These are phyloP conservation scores for Kondoa subrosea DNA, from an alignment of 768 basidiomycete species.

Conservation along the genomic window DNA sequence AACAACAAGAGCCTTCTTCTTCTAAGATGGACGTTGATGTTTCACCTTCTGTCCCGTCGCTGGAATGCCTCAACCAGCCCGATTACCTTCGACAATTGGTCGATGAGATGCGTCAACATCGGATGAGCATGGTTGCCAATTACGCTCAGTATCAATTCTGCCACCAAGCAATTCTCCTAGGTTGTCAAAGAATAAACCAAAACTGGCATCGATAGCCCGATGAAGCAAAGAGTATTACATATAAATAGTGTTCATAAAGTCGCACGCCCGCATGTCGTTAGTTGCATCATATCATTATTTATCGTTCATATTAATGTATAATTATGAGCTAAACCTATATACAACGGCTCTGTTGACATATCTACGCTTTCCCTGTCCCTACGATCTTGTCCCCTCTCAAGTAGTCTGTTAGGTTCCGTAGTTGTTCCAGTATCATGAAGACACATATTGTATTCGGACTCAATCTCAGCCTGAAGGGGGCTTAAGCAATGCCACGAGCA, in stretches of 20 bases:
- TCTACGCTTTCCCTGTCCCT: no score
- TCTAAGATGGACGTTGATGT: constrained; percentile 4
- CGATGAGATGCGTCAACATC: constrained; percentile 85
- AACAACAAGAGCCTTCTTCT: not conserved
- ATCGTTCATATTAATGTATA: no score
- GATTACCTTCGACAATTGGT: constrained; percentile 68
- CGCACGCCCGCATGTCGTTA: no score
- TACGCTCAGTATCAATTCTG: constrained; percentile 87
- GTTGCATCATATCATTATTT: no score
- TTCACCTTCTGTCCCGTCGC: not conserved
- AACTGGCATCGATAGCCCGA: not conserved
- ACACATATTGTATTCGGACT: constrained; percentile 16
- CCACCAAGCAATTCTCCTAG: constrained; percentile 67
- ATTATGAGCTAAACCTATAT: no score
- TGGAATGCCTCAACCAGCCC: constrained; percentile 39
- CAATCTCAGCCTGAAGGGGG: no score
- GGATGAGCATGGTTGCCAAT: constrained; percentile 93
- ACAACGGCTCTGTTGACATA: no score
- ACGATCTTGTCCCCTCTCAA: no score
- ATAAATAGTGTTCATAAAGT: no score
- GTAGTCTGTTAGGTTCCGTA: not conserved
- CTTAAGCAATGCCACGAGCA: no score
- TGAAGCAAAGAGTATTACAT: not conserved
- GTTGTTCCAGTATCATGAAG: not conserved
- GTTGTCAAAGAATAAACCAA: constrained; percentile 34